These are phyloP conservation scores for Oryza coarctata DNA, from an alignment of 176 grass and related monocot genomes.

Conservation along the genomic window DNA sequence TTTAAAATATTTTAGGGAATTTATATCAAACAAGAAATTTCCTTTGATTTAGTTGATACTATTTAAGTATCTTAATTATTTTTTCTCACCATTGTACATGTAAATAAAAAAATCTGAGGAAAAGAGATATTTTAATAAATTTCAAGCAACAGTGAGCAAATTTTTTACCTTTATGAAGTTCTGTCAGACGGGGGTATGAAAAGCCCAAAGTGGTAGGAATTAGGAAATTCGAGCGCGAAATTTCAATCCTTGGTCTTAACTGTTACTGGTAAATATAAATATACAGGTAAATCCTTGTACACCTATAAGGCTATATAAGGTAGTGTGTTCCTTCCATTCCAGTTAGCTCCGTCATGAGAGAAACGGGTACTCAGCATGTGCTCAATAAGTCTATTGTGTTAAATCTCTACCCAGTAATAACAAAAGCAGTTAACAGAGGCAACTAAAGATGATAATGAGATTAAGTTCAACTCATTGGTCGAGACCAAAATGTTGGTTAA, in stretches of 20 bases:
- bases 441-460: constrained; percentile 27
- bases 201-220: not conserved
- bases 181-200: no score
- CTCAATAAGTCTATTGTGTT: constrained; percentile 19
- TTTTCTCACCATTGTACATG: not conserved
- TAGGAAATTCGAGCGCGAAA: not conserved
- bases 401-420: not conserved
- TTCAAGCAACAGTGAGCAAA: not conserved
- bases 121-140: not conserved
- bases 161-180: not conserved
- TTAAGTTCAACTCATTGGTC: constrained; percentile 36
- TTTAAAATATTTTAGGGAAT: not conserved
- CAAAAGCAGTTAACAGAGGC: constrained; percentile 10
- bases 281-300: not conserved
- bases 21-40: not conserved
- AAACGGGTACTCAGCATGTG: constrained; percentile 16
- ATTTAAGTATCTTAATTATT: not conserved
- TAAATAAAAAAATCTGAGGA: not conserved
- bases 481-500: constrained; percentile 36
- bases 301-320: constrained; percentile 5
- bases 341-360: no score
- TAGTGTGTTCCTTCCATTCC: not conserved
- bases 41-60: no score
- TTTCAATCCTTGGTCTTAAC: not conserved
- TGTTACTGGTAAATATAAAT: constrained; percentile 1